Base-by-base conservation (phyloP, 208 protist species). In the Leptomonas pyrrhocoris region DNA sequence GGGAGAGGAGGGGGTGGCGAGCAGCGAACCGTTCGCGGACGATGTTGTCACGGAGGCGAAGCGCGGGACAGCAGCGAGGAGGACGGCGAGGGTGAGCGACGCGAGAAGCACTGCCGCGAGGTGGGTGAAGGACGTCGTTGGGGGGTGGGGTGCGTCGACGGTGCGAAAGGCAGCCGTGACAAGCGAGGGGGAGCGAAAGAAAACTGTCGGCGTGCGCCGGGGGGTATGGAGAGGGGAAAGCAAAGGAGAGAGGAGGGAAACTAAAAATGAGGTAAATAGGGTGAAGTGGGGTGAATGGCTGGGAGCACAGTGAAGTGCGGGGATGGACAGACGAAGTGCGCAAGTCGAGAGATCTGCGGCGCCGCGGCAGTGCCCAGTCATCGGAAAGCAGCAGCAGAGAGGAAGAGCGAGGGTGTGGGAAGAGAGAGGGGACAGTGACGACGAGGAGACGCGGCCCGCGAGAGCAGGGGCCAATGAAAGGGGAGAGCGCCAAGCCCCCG, bases 71-170 rank as follows among this genome's bases (percentile, higher is more conserved):
- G 53, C 11, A 19, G 53, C 30, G 30, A 58, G 53, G 9, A 40
- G 6, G 7, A 40, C 34, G 34, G 55, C 55, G 15, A 59, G n/a
- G 55, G 40, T 28, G 19, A 59, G 55, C 55, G 34, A 59, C 55
- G 55, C 34, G 34, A 59, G 55, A 28, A 45, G 55, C 55, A 38
- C 51, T 9, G 28, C 51, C 28, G 23, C 15, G 51, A 27, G 25
- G 51, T 7, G 27, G 51, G 18, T 0, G 51, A 16, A 82, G 81
- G 71, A 77, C 84, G 31, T n/a, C 16, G 68, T 88, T 80, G 57
- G 78, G 59, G 80, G 59, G 80, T 86, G 74, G 61, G 82, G 49
- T 25, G 64, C 73, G 55, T 57, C 83, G 71, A 83, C 85, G 36
- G 81, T 58, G 48, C 80, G 88, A 11, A 79, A 75, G 56, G 83